These are phyloP conservation scores for Aureobasidium namibiae DNA, from an alignment of 2,329 filamentous ascomycete species.

Conservation along the genomic window DNA sequence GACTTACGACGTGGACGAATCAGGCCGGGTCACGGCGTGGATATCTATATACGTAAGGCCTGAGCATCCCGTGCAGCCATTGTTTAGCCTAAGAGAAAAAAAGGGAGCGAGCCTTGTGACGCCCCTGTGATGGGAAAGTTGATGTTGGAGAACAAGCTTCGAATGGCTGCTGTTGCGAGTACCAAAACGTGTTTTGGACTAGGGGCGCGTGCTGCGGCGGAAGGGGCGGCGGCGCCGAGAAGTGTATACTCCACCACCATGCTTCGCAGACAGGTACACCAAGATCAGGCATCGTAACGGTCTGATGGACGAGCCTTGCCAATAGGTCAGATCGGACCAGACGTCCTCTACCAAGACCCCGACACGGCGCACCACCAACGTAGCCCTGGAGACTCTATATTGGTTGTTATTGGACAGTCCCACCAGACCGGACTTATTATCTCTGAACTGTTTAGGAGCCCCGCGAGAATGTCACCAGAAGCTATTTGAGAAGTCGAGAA, in stretches of 20 bases:
- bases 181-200: conserved; percentile 11
- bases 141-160: conserved; percentile 11
- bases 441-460: background rate
- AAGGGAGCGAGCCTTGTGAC: conserved; percentile 11
- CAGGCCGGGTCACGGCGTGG: conserved; percentile 5
- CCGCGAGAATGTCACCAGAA: background rate
- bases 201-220: conserved; percentile 3
- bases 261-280: conserved; percentile 5
- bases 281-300: conserved; percentile 4
- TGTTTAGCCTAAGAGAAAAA: conserved; percentile 6
- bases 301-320: background rate
- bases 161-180: conserved; percentile 8
- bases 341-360: background rate
- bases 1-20: conserved; percentile 15
- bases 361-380: background rate
- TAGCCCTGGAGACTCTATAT: background rate
- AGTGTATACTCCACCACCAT: conserved; percentile 11
- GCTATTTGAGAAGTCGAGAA: background rate
- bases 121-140: conserved; percentile 8
- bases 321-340: background rate
- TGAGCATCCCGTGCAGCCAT: conserved; percentile 6
- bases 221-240: conserved; percentile 10
- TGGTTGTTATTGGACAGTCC: background rate
- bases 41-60: conserved; percentile 12
- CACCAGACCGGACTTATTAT: background rate